Conservation (phyloP, 257 asterid species). For the Gentiana macrophylla region DNA sequence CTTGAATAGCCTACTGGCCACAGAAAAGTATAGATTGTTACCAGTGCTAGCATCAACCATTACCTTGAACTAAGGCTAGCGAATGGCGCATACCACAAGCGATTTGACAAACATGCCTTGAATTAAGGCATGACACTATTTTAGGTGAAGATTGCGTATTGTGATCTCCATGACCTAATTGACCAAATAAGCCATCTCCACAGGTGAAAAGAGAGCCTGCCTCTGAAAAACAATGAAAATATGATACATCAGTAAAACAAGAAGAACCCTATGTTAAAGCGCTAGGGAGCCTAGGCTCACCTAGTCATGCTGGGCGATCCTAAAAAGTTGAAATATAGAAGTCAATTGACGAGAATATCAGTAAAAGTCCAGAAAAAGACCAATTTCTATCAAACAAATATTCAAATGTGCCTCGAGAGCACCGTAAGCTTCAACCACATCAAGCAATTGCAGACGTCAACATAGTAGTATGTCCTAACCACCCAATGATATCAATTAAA, state of each 20-base stretch:
- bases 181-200: conserved; percentile 93
- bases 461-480: no score
- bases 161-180: conserved; percentile 74
- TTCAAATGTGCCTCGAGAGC: no score
- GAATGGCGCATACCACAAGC: conserved; percentile 98
- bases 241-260: no score
- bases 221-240: conserved; percentile 24
- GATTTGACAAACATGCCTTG: conserved; percentile 43
- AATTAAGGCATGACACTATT: conserved; percentile 35
- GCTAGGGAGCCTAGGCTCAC: background rate
- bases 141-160: conserved; percentile 39
- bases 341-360: background rate
- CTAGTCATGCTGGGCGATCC: no score
- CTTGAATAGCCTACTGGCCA: no score
- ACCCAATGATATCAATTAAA: no score
- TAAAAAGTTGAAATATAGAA: background rate
- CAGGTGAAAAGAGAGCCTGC: conserved; percentile 66
- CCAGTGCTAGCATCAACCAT: background rate
- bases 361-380: background rate
- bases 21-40: no score
- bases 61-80: conserved; percentile 67
- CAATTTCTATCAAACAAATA: background rate
- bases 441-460: no score
- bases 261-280: background rate
- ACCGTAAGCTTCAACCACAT: no score